phyloP scores from a whole-genome alignment of 2,329 filamentous ascomycete species.

The Aplosporella prunicola region DNA sequence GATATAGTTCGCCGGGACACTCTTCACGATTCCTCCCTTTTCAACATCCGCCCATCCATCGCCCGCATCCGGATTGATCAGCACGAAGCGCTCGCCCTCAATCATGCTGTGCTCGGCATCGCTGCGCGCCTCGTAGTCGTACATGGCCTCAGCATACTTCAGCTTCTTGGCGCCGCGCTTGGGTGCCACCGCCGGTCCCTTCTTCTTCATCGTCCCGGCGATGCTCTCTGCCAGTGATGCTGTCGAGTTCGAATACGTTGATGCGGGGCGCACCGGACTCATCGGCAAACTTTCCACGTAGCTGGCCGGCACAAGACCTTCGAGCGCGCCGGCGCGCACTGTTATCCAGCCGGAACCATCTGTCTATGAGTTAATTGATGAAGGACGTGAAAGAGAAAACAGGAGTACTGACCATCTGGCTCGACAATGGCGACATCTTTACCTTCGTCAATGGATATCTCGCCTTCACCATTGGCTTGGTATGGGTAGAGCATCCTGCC shows the following conservation, averaged over 20 bases:
- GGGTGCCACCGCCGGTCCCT: slow-evolving; percentile 85
- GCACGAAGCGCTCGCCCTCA: slow-evolving; percentile 84
- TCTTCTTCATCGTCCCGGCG: slow-evolving; percentile 55
- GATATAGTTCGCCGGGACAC: slow-evolving; percentile 90
- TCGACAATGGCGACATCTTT: slow-evolving; percentile 70
- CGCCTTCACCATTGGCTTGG: slow-evolving; percentile 68
- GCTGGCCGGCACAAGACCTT: slow-evolving; percentile 77
- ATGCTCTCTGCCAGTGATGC: slow-evolving; percentile 54
- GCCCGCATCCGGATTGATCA: slow-evolving; percentile 77
- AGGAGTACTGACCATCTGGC: slow-evolving; percentile 63
- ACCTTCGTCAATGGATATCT: slow-evolving; percentile 67
- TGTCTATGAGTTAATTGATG: slow-evolving; percentile 29
- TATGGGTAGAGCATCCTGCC: slow-evolving; percentile 89
- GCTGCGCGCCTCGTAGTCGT: slow-evolving; percentile 79
- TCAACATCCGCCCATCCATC: slow-evolving; percentile 98
- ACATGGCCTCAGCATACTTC: slow-evolving; percentile 85
- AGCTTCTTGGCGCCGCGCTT: slow-evolving; percentile 86
- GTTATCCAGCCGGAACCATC: slow-evolving; percentile 90
- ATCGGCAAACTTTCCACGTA: slow-evolving; percentile 61
- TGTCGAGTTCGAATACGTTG: slow-evolving; percentile 68
- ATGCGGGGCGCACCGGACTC: slow-evolving; percentile 32
- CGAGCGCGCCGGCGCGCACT: slow-evolving; percentile 62
- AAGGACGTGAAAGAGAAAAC: slow-evolving; percentile 7
- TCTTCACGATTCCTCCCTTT: slow-evolving; percentile 74
- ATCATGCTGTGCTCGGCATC: slow-evolving; percentile 82